phyloP scores from a whole-genome alignment of 495 filamentous ascomycete genomes.

The Penicillium soppii region DNA sequence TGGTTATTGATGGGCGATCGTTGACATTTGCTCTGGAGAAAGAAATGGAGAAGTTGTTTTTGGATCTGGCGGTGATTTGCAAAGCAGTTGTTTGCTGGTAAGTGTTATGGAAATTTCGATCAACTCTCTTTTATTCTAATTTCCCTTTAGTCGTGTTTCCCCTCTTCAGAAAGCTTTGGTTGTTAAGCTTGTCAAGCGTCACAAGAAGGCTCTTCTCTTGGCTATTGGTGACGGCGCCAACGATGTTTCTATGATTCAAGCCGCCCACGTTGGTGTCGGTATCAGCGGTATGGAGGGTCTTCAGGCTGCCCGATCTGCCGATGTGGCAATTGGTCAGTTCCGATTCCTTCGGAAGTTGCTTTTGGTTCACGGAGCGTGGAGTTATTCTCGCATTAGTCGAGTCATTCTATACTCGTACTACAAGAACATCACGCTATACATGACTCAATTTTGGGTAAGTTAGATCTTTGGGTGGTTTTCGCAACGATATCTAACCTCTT shows the following conservation, averaged over 20 bases:
- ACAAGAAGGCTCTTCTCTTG: constrained; percentile 86
- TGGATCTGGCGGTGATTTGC: constrained; percentile 91
- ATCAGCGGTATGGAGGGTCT: constrained; percentile 98
- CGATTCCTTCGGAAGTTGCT: constrained; percentile 92
- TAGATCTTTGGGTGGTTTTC: background rate
- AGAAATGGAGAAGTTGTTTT: constrained; percentile 88
- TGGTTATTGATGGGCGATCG: constrained; percentile 97
- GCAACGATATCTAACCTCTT: constrained; percentile 32
- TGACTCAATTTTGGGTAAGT: constrained; percentile 98
- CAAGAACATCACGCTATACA: constrained; percentile 97
- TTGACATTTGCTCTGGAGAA: constrained; percentile 92
- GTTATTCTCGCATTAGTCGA: constrained; percentile 94
- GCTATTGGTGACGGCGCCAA: constrained; percentile 98
- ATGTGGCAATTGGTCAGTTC: constrained; percentile 96
- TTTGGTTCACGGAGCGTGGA: constrained; percentile 96
- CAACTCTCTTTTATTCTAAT: constrained; percentile 11
- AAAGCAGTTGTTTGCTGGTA: constrained; percentile 98
- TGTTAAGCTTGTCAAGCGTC: constrained; percentile 97
- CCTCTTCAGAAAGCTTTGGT: constrained; percentile 98
- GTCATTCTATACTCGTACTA: constrained; percentile 98
- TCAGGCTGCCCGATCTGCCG: constrained; percentile 94
- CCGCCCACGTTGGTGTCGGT: constrained; percentile 96
- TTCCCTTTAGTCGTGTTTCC: constrained; percentile 71
- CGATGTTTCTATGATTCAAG: constrained; percentile 99
- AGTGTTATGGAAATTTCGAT: constrained; percentile 16